phyloP scores from a whole-genome alignment of 78 protist species.

The Cavenderia fasciculata region DNA sequence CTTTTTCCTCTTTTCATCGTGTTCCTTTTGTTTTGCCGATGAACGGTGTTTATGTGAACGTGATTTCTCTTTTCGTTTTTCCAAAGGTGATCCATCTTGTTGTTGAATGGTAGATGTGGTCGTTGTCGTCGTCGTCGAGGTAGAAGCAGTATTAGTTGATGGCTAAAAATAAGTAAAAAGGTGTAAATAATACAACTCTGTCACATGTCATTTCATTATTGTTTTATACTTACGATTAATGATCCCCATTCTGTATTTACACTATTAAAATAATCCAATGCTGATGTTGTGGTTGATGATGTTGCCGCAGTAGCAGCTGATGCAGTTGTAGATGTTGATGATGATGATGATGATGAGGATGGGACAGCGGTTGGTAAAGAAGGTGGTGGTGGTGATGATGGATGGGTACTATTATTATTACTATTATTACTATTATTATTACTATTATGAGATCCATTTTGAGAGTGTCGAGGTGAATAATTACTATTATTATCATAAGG shows the following conservation, averaged over 20 bases:
- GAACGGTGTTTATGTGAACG: background rate
- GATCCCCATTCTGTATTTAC: background rate
- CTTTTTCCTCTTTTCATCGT: background rate
- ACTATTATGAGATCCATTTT: background rate
- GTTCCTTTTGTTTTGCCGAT: background rate
- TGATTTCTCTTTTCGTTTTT: background rate
- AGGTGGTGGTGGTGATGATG: background rate
- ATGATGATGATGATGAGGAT: background rate
- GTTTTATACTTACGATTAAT: background rate
- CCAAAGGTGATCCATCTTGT: background rate
- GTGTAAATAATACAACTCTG: background rate
- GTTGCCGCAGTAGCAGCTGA: background rate
- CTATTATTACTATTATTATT: slow-evolving; percentile 8
- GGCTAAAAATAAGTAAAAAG: background rate
- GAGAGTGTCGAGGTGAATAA: background rate
- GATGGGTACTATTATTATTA: background rate
- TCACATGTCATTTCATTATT: background rate
- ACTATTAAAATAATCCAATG: background rate
- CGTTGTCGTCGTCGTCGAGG: background rate
- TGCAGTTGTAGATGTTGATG: background rate
- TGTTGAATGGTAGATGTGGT: background rate
- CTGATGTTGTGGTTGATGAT: background rate
- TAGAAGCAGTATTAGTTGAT: background rate
- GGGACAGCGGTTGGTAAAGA: background rate
- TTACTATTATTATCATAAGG: background rate